Evolutionary conservation across 257 asterid species (phyloP), one percentile per base, ranked within the genome.

Genomic region (Solanum clarkiae): DNA sequence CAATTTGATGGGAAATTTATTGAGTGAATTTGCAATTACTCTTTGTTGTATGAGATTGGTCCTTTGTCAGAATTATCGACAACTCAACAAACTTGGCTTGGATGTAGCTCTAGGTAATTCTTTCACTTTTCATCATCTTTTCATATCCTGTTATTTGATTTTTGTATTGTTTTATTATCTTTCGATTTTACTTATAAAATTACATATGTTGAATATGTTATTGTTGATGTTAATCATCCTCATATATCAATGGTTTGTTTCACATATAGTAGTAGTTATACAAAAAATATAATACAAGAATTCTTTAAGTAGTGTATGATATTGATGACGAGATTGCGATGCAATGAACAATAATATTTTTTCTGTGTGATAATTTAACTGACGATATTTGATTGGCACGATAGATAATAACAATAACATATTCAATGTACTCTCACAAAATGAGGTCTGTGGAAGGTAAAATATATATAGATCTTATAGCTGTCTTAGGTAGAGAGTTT

Each of bases 51-150:
- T 53, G 66, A 82, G 68, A 47, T 49, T 59, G 70, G 84, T 84
- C 44, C 88, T 86, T 7, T 86, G 88, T 47, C 88, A 86, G 45
- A 84, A 86, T 14, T 86, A 86, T 13, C 86, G 88, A 26, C 88
- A 86, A 57, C 88, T 86, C 60, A 59, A 62, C 51, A 84, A 32
- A 18, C 26, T 86, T n/a, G 88, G 88, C 10, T 18, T 71, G 16
- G 86, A 81, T 40, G 88, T 82, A 14, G 83, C 86, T 24, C 66
- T 86, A 18, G 88, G 88, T 86, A 81, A 81, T 77, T 51, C 22
- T 60, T 60, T 15, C 22, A 7, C 22, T n/a, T 60, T 60, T 7
- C 29, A 20, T 59, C 32, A n/a, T n/a, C 9, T 14, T 14, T 60
- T 60, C 15, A 14, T 60, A 60, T 60, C 68, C n/a, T 60, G 32